phyloP scores from a whole-genome alignment of 2,329 filamentous ascomycete species.

The Chrysoporthe puriensis region DNA sequence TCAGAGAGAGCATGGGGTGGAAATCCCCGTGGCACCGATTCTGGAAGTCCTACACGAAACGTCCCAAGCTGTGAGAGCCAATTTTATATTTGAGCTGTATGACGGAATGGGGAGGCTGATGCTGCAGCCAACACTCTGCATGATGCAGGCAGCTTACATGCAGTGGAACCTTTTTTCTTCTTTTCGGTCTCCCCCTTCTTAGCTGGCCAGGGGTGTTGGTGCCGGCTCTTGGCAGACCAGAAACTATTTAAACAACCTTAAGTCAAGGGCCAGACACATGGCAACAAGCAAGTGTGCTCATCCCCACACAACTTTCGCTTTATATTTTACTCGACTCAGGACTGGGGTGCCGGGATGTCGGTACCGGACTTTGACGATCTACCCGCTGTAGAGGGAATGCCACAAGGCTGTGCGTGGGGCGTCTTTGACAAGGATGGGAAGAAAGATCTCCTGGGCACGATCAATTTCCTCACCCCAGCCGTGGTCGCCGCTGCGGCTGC shows the following conservation, averaged over 20 bases:
- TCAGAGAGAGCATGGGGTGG: too few species aligned
- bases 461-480: conserved; percentile 56
- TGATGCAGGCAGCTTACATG: not conserved
- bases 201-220: not conserved
- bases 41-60: too few species aligned
- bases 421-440: conserved; percentile 54
- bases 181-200: too few species aligned
- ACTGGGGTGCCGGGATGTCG: not conserved
- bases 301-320: not conserved
- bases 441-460: conserved; percentile 54
- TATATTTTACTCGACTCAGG: not conserved
- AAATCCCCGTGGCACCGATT: too few species aligned
- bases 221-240: not conserved
- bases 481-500: conserved; percentile 46
- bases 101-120: not conserved
- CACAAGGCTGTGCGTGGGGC: conserved; percentile 46
- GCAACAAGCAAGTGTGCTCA: not conserved
- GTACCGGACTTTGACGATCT: conserved; percentile 30
- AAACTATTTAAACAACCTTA: not conserved
- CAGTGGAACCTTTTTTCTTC: not conserved
- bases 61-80: too few species aligned
- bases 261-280: not conserved
- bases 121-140: not conserved
- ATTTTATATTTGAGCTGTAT: too few species aligned
- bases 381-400: conserved; percentile 31